phyloP scores from a whole-genome alignment of 2,329 filamentous ascomycete genomes.

The Sporothrix inflata region DNA sequence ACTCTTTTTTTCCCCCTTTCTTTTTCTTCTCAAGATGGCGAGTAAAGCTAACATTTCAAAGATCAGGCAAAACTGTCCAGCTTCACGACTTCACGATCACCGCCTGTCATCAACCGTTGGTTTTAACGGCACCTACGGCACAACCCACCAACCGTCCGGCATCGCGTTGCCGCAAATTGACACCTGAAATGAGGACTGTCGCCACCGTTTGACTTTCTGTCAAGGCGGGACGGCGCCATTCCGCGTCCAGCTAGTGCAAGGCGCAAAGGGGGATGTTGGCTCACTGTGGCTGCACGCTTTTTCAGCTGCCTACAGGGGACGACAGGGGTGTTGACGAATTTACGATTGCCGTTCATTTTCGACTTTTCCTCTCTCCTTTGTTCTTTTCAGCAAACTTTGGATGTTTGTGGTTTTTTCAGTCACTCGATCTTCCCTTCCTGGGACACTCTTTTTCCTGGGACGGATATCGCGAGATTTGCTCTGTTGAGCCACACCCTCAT shows the following conservation, averaged over 20 bases:
- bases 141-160: neutral
- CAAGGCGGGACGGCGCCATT: neutral
- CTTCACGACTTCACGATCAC: neutral
- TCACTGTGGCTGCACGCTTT: constrained; percentile 9
- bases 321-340: constrained; percentile 18
- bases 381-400: neutral
- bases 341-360: neutral
- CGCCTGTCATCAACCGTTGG: no score
- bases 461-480: neutral
- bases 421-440: neutral
- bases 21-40: no score
- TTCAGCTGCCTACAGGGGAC: constrained; percentile 7
- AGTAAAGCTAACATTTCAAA: neutral
- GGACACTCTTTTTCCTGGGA: constrained; percentile 6
- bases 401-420: neutral
- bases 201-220: constrained; percentile 1
- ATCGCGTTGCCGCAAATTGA: neutral
- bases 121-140: neutral
- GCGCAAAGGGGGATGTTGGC: neutral
- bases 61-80: neutral
- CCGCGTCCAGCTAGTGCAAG: constrained; percentile 24
- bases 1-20: no score
- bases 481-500: neutral
- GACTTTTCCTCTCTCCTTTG: neutral
- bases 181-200: neutral